Evolutionary conservation across 495 filamentous ascomycete species (phyloP), one percentile per base, ranked within the genome.

Genomic region (Penicillium psychrofluorescens): DNA sequence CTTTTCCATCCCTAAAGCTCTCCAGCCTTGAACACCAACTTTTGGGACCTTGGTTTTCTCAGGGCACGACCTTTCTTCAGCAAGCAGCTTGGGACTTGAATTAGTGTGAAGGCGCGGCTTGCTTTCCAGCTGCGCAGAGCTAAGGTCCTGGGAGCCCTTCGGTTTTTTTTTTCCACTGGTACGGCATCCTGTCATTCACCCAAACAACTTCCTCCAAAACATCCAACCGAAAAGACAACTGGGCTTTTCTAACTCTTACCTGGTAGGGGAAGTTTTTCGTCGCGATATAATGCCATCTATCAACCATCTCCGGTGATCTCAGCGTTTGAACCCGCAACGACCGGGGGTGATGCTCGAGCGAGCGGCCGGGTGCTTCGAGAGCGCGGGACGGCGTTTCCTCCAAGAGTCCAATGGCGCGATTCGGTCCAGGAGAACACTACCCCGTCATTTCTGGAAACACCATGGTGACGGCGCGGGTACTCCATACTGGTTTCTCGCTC

Each of bases 291-390:
- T 59, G 55, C 54, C 41, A 42, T 46, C 46, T 32, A 31, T 45
- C 27, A 36, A 51, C 43, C 34, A 36, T 43, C 22, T 40, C 42
- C 49, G 60, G 56, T 61, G 58, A 65, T 45, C 54, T 49, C 34
- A 58, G 53, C 51, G 59, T 52, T 57, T 49, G 48, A 62, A 43
- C 61, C 63, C 46, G 75, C 70, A 37, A 64, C 72, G 35, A 70
- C 80, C 52, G 69, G 64, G 29, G 68, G 73, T 72, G 58, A 94
- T 94, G 88, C 83, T 91, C 66, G 86, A 94, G 83, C 84, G 83
- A 63, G 84, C 83, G 43, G 79, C 80, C 46, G 76, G 78, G 70
- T 85, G 79, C 71, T 75, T 90, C 64, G 80, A 90, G 76, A 79
- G 78, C 70, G 85, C 83, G 74, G 79, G 77, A 64, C 77, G 79